Evolutionary conservation across 768 basidiomycete genomes (phyloP).

Genomic region (Vishniacozyma victoriae): DNA sequence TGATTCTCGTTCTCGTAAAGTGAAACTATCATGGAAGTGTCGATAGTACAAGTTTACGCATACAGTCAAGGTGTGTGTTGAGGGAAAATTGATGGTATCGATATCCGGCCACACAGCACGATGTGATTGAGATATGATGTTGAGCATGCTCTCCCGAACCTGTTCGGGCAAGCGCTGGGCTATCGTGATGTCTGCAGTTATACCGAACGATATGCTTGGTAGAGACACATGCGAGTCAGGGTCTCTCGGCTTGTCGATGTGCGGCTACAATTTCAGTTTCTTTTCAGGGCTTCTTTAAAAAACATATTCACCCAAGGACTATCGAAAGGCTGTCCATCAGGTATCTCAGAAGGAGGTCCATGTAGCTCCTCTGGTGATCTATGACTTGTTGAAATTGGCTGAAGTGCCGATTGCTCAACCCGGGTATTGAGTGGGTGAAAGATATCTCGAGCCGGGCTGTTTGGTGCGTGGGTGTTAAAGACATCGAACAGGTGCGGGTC

Average conservation of each 20-base stretch:
- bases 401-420: no score
- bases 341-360: not conserved
- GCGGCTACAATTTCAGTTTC: not conserved
- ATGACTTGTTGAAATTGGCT: not conserved
- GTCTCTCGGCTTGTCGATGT: not conserved
- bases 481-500: not conserved
- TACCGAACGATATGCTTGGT: not conserved
- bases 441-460: not conserved
- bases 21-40: slow-evolving; percentile 11
- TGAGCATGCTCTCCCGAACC: not conserved
- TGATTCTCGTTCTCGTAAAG: slow-evolving; percentile 6
- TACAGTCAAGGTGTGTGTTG: not conserved
- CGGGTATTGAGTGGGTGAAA: not conserved
- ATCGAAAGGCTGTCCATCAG: not conserved
- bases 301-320: not conserved
- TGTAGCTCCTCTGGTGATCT: not conserved
- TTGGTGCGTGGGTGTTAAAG: not conserved
- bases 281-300: not conserved
- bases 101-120: not conserved
- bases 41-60: slow-evolving; percentile 4
- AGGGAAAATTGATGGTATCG: not conserved
- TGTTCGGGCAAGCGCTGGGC: not conserved
- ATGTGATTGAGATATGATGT: not conserved
- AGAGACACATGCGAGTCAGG: not conserved
- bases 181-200: not conserved